phyloP scores from a whole-genome alignment of 2,329 filamentous ascomycete species.

The Coniochaeta prunicola region DNA sequence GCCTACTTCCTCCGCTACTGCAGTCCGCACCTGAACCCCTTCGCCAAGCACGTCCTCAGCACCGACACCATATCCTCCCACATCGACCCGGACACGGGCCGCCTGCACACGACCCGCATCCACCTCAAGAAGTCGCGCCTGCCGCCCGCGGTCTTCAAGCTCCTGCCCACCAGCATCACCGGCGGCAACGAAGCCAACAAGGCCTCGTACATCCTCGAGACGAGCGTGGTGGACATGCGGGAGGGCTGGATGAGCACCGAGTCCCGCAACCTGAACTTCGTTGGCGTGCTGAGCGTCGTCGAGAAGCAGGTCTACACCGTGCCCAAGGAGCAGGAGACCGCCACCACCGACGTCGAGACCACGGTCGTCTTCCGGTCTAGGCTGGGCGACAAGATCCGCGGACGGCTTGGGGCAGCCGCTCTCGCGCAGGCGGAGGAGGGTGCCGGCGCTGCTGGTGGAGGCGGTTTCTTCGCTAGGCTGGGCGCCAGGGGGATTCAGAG shows the following conservation, averaged over 20 bases:
- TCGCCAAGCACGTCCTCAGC: constrained; percentile 73
- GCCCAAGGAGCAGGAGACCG: constrained; percentile 16
- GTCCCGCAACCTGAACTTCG: constrained; percentile 75
- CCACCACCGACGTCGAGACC: constrained; percentile 60
- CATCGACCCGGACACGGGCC: constrained; percentile 66
- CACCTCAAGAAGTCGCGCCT: constrained; percentile 78
- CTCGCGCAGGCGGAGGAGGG: constrained; percentile 33
- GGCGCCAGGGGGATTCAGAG: constrained; percentile 66
- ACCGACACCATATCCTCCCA: constrained; percentile 73
- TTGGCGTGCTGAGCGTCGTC: constrained; percentile 69
- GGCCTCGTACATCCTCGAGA: constrained; percentile 75
- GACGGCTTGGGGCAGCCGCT: constrained; percentile 31
- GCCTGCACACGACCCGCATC: constrained; percentile 69
- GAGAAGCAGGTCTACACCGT: constrained; percentile 65
- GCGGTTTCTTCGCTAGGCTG: constrained; percentile 50
- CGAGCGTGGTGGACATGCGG: constrained; percentile 68
- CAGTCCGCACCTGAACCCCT: constrained; percentile 62
- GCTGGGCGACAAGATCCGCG: constrained; percentile 57
- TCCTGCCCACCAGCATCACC: constrained; percentile 63
- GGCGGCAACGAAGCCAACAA: constrained; percentile 56
- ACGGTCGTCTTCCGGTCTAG: constrained; percentile 66
- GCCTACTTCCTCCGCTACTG: constrained; percentile 88
- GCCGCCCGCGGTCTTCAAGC: constrained; percentile 65
- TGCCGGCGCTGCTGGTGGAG: constrained; percentile 28
- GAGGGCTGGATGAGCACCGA: constrained; percentile 80